These are phyloP conservation scores for Ustilago hordei DNA, from an alignment of 1,284 basidiomycete genomes.

Conservation along the genomic window DNA sequence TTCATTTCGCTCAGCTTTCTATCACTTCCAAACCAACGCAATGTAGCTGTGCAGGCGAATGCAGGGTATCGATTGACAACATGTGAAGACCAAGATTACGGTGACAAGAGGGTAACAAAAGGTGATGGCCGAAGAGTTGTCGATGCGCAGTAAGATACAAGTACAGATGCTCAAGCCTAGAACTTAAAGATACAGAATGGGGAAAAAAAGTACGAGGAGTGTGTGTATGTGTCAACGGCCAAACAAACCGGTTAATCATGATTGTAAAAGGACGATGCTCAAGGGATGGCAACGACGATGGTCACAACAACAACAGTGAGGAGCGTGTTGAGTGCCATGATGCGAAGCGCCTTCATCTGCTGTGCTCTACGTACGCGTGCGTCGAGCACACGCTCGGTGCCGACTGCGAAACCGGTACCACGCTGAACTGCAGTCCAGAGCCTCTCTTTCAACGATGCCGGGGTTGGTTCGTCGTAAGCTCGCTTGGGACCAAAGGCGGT, in stretches of 20 bases:
- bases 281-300: slow-evolving; percentile 50
- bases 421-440: slow-evolving; percentile 41
- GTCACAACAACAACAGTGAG: slow-evolving; percentile 35
- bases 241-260: slow-evolving; percentile 4
- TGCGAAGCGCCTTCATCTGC: slow-evolving; percentile 50
- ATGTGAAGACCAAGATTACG: neutral
- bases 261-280: neutral
- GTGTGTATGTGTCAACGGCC: neutral
- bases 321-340: slow-evolving; percentile 34
- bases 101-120: slow-evolving; percentile 16
- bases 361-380: slow-evolving; percentile 45
- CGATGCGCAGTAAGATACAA: slow-evolving; percentile 12
- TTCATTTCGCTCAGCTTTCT: neutral
- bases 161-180: slow-evolving; percentile 11
- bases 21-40: neutral
- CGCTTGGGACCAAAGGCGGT: slow-evolving; percentile 11
- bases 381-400: slow-evolving; percentile 52
- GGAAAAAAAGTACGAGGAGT: neutral
- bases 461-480: slow-evolving; percentile 14
- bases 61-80: slow-evolving; percentile 12
- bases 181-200: slow-evolving; percentile 12
- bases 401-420: slow-evolving; percentile 52
- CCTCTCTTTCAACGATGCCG: slow-evolving; percentile 10
- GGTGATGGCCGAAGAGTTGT: neutral
- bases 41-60: slow-evolving; percentile 4